Evolutionary conservation across 768 basidiomycete genomes (phyloP).

Genomic region (Amanita brunnescens): DNA sequence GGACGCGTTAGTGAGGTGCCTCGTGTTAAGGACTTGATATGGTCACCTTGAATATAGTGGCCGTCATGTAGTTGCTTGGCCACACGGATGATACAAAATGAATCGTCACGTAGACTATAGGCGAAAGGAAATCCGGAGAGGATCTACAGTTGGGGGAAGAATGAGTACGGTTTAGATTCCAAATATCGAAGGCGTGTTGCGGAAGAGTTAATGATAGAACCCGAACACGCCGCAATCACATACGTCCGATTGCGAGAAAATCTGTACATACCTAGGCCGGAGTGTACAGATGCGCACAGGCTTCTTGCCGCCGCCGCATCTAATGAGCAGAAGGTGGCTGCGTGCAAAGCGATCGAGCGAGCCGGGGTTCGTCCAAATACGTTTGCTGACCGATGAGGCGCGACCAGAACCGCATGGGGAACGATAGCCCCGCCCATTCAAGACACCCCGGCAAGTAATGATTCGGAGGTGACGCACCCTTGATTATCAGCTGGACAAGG

Average conservation of each 20-base stretch:
- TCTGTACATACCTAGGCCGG: not conserved
- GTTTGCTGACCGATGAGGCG: not conserved
- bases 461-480: not conserved
- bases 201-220: slow-evolving; percentile 2
- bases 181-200: not conserved
- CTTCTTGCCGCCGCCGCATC: not conserved
- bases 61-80: slow-evolving; percentile 29
- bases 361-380: not conserved
- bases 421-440: too few species aligned
- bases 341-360: not conserved
- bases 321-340: not conserved
- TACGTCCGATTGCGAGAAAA: not conserved
- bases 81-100: not conserved
- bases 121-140: not conserved
- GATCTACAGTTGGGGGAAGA: not conserved
- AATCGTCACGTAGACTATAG: not conserved
- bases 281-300: not conserved
- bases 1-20: slow-evolving; percentile 30
- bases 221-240: not conserved
- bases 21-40: slow-evolving; percentile 38
- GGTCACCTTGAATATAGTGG: slow-evolving; percentile 31
- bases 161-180: not conserved
- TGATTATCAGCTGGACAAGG: not conserved
- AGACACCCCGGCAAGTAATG: too few species aligned
- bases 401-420: not conserved